These are phyloP conservation scores for Carex arenaria DNA, from an alignment of 202 grass and related monocot species.

Conservation along the genomic window DNA sequence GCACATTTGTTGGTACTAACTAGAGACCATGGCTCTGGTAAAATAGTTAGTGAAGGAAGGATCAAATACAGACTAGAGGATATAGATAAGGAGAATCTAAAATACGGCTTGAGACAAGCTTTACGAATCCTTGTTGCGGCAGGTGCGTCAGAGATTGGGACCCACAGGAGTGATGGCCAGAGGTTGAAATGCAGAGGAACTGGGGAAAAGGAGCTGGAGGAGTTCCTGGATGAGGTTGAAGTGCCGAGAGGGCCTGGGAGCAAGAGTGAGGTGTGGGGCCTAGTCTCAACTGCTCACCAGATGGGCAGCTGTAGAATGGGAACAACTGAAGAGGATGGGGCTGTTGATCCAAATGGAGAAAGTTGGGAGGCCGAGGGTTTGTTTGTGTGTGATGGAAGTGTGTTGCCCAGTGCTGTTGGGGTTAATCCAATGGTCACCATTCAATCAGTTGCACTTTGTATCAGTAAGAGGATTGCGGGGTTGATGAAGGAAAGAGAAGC, in stretches of 20 bases:
- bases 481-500: constrained; percentile 17
- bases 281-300: constrained; percentile 67
- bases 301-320: constrained; percentile 94
- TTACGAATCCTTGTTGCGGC: constrained; percentile 61
- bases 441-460: constrained; percentile 68
- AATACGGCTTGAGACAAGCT: constrained; percentile 50
- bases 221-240: constrained; percentile 61
- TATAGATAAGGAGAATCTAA: constrained; percentile 55
- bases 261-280: constrained; percentile 44
- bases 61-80: constrained; percentile 42
- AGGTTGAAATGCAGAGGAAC: constrained; percentile 43
- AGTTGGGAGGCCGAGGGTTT: constrained; percentile 71
- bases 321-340: constrained; percentile 40
- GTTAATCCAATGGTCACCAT: constrained; percentile 98
- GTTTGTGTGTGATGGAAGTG: constrained; percentile 83
- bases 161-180: constrained; percentile 87
- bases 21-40: constrained; percentile 57
- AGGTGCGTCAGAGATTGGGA: constrained; percentile 69
- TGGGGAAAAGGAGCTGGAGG: constrained; percentile 40
- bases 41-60: constrained; percentile 53
- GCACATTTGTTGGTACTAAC: constrained; percentile 62
- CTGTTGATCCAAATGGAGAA: constrained; percentile 65
- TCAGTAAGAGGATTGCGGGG: constrained; percentile 46
- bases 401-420: constrained; percentile 59
- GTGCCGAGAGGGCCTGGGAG: constrained; percentile 41